A percentile compares a stretch with the other conserved stretches of the same genome.
These are phyloP conservation scores for Malassezia caprae DNA, from an alignment of 1,284 basidiomycete species.

Conservation along the genomic window DNA sequence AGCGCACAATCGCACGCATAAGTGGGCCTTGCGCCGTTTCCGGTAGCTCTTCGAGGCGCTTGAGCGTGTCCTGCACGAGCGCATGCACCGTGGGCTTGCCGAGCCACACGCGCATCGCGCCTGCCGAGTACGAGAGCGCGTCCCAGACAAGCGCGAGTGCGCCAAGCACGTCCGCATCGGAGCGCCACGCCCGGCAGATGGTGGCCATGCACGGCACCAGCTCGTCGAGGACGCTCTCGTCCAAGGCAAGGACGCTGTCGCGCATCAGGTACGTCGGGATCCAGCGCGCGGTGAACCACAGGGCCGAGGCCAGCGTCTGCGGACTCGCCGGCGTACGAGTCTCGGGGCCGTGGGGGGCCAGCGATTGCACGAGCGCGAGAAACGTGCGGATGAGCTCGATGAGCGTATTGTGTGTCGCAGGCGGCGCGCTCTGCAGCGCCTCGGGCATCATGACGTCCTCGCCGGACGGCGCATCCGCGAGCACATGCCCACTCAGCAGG, in stretches of 20 bases:
- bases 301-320: constrained; percentile 30
- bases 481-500: constrained; percentile 30
- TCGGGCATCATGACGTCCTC: constrained; percentile 31
- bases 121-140: constrained; percentile 24
- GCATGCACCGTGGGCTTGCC: constrained; percentile 26
- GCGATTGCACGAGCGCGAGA: constrained; percentile 24
- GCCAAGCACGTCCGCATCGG: constrained; percentile 32
- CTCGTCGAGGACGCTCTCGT: constrained; percentile 22
- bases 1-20: constrained; percentile 31
- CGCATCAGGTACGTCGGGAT: constrained; percentile 32
- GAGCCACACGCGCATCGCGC: constrained; percentile 29
- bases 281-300: constrained; percentile 41
- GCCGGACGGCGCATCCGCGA: constrained; percentile 30
- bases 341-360: constrained; percentile 21
- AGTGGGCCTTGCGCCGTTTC: constrained; percentile 33
- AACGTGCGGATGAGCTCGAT: constrained; percentile 25
- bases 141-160: constrained; percentile 28
- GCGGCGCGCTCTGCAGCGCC: constrained; percentile 16
- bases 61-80: constrained; percentile 25
- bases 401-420: constrained; percentile 18
- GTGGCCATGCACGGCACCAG: constrained; percentile 20
- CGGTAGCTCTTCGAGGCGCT: constrained; percentile 25
- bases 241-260: constrained; percentile 21
- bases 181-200: constrained; percentile 26
- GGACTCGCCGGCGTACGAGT: constrained; percentile 29